A percentile compares a stretch with the other conserved stretches of the same genome.
phyloP scores from a whole-genome alignment of 140 eudicot genomes.

The Flaveria floridana region DNA sequence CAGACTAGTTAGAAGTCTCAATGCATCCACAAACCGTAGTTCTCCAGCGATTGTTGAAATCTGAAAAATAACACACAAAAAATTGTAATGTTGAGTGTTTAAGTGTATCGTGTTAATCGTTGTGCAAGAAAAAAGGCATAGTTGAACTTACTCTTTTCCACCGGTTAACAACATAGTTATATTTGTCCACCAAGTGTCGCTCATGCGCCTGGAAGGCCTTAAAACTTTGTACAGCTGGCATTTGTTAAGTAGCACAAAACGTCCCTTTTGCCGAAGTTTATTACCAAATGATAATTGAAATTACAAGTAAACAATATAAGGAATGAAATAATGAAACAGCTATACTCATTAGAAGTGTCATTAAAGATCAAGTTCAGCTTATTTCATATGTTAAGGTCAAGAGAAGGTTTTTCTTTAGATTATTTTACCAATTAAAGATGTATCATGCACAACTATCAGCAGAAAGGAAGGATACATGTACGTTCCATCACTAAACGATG shows the following conservation, averaged over 20 bases:
- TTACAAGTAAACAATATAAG: conserved; percentile 4
- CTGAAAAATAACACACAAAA: conserved; percentile 36
- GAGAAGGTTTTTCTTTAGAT: background rate
- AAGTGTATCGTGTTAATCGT: background rate
- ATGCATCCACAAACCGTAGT: conserved; percentile 71
- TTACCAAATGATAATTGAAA: conserved; percentile 11
- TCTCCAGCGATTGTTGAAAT: conserved; percentile 82
- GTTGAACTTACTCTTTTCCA: conserved; percentile 85
- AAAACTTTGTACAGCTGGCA: conserved; percentile 74
- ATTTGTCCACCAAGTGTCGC: conserved; percentile 77
- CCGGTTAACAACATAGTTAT: conserved; percentile 77
- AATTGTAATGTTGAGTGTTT: background rate
- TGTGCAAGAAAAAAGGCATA: background rate
- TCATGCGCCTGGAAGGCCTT: conserved; percentile 74
- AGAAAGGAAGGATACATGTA: conserved; percentile 77
- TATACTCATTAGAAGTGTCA: background rate
- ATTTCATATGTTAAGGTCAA: background rate
- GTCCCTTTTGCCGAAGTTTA: conserved; percentile 15
- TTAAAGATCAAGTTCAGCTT: background rate
- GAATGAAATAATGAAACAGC: background rate
- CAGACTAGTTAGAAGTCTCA: conserved; percentile 69
- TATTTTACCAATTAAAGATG: background rate
- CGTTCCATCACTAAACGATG: conserved; percentile 66
- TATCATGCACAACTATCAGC: conserved; percentile 5
- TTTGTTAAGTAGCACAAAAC: conserved; percentile 47